Percentiles rank a stretch among this genome's conserved stretches.
These are phyloP conservation scores for Calonectria pseudoreteaudii DNA, from an alignment of 2,329 filamentous ascomycete species.

Conservation along the genomic window DNA sequence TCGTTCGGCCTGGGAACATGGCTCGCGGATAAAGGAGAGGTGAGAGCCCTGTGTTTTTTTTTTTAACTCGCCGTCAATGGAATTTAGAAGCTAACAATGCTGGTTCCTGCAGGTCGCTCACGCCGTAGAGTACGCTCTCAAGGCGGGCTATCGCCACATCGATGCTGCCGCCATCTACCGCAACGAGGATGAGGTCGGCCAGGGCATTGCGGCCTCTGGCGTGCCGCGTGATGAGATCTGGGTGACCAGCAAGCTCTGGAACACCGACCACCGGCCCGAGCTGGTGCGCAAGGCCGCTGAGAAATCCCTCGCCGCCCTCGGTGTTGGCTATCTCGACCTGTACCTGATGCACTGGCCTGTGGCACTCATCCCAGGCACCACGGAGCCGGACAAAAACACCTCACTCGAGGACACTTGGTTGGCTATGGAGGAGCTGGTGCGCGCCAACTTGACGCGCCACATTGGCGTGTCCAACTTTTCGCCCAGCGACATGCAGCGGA, in stretches of 20 bases:
- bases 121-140: slow-evolving; percentile 68
- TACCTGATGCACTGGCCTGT: slow-evolving; percentile 47
- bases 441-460: slow-evolving; percentile 32
- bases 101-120: slow-evolving; percentile 28
- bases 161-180: slow-evolving; percentile 71
- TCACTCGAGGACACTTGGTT: slow-evolving; percentile 47
- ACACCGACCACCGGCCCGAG: slow-evolving; percentile 46
- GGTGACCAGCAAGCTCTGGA: slow-evolving; percentile 50
- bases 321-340: slow-evolving; percentile 48
- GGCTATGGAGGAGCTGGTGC: slow-evolving; percentile 45
- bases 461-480: slow-evolving; percentile 70
- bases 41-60: background rate
- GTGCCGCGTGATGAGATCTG: slow-evolving; percentile 45
- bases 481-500: slow-evolving; percentile 59
- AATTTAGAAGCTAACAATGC: slow-evolving; percentile 39
- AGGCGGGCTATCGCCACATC: slow-evolving; percentile 66
- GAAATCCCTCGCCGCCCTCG: slow-evolving; percentile 45
- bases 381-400: slow-evolving; percentile 32
- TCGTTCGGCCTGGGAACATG: slow-evolving; percentile 48
- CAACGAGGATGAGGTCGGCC: slow-evolving; percentile 65
- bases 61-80: slow-evolving; percentile 40
- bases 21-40: slow-evolving; percentile 44
- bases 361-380: slow-evolving; percentile 37
- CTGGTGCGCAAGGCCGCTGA: slow-evolving; percentile 45
- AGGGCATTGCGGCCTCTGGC: slow-evolving; percentile 53